Percentiles rank a stretch among this genome's conserved stretches.
Conservation (phyloP, 129 eudicot genomes). For the Escallonia rubra region DNA sequence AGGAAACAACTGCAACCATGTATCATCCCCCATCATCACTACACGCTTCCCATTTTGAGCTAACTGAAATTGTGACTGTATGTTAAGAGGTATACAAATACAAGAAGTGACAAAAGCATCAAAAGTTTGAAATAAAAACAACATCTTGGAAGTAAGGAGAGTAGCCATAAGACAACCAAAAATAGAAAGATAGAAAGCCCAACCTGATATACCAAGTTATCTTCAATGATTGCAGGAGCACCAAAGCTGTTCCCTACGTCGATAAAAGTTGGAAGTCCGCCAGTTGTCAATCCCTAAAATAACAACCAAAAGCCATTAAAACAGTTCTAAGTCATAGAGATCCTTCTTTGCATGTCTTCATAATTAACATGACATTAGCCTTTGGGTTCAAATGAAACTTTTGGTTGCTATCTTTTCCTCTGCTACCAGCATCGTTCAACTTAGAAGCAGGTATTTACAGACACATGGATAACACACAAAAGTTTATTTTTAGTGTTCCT, state of each 20-base stretch:
- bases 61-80: constrained; percentile 39
- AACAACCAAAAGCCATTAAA: background rate
- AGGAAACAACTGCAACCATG: constrained; percentile 95
- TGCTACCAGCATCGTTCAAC: no score
- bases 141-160: background rate
- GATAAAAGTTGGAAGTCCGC: constrained; percentile 97
- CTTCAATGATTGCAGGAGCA: constrained; percentile 94
- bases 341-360: no score
- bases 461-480: no score
- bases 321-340: no score
- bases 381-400: no score
- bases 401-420: no score
- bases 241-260: constrained; percentile 99
- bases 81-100: constrained; percentile 2
- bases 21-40: constrained; percentile 99
- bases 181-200: background rate
- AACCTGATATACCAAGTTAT: constrained; percentile 90
- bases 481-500: no score
- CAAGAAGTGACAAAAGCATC: constrained; percentile 5
- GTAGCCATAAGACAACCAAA: constrained; percentile 21
- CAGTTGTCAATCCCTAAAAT: constrained; percentile 92
- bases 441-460: no score
- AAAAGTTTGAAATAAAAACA: background rate
- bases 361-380: no score
- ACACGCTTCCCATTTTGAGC: constrained; percentile 86